A percentile compares a stretch with the other conserved stretches of the same genome.
Conservation (phyloP, 2,329 filamentous ascomycete genomes). For the Trichoderma semiorbis region DNA sequence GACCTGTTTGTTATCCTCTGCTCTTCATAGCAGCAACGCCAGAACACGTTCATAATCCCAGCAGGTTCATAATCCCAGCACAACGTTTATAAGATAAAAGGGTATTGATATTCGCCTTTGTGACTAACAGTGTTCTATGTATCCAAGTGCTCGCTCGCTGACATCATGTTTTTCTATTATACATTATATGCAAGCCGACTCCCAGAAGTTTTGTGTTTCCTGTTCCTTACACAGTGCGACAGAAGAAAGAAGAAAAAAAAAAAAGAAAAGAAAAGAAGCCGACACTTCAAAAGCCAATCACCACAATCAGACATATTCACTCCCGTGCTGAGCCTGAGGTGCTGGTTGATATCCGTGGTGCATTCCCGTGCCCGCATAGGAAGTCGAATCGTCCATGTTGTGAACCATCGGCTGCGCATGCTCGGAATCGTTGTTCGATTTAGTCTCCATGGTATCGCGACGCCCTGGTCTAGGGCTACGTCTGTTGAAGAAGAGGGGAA, state of each 20-base stretch:
- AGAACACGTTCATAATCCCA: neutral
- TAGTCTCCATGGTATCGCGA: neutral
- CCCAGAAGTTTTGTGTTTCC: neutral
- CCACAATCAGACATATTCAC: neutral
- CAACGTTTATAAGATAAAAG: neutral
- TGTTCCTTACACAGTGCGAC: neutral
- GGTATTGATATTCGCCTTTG: neutral
- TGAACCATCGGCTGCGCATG: constrained; percentile 2
- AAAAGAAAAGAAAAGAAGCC: neutral
- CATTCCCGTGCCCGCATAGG: neutral
- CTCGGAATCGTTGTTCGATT: neutral
- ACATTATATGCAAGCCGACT: neutral
- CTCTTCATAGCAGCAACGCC: neutral
- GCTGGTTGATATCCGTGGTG: neutral
- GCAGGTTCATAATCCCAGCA: neutral
- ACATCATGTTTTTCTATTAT: neutral
- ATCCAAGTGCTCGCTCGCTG: neutral
- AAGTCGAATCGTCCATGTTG: neutral
- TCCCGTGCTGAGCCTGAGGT: neutral
- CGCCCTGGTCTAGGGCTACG: neutral
- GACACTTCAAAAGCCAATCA: too few species aligned
- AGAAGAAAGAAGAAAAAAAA: neutral
- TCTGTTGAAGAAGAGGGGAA: constrained; percentile 13
- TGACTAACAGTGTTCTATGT: neutral
- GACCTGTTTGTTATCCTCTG: neutral